phyloP scores from a whole-genome alignment of 2,329 filamentous ascomycete genomes.

The Ustulina deusta region DNA sequence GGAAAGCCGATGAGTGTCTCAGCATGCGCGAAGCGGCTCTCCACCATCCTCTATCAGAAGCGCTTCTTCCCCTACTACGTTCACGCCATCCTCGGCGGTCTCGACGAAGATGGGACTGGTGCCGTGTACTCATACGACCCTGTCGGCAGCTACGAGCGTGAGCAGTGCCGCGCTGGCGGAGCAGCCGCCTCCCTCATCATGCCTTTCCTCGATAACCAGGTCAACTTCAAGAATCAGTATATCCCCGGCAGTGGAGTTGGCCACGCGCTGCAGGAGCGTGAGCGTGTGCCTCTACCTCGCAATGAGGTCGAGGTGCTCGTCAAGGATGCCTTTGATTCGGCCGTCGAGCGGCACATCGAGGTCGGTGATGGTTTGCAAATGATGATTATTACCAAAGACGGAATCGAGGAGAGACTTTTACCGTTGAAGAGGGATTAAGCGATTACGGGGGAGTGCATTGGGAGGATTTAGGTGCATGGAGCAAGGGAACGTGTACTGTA shows the following conservation, averaged over 20 bases:
- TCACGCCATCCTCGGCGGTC: constrained; percentile 89
- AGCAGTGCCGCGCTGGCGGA: constrained; percentile 94
- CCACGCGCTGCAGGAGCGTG: constrained; percentile 80
- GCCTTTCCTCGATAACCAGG: constrained; percentile 99
- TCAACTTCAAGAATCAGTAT: constrained; percentile 99
- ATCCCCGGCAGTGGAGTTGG: constrained; percentile 86
- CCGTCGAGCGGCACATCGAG: constrained; percentile 98
- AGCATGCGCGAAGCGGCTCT: constrained; percentile 93
- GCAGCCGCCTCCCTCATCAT: constrained; percentile 95
- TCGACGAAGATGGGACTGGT: constrained; percentile 94
- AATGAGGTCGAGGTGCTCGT: constrained; percentile 86
- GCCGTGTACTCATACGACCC: constrained; percentile 98
- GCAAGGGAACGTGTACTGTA: constrained; percentile 33
- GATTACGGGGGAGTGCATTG: constrained; percentile 7
- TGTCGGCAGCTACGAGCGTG: constrained; percentile 96
- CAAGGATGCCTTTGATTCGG: constrained; percentile 97
- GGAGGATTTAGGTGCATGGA: constrained; percentile 37
- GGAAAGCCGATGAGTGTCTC: constrained; percentile 95
- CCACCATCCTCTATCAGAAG: constrained; percentile 96
- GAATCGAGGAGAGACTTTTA: constrained; percentile 86
- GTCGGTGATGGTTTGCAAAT: constrained; percentile 97
- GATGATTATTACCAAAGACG: constrained; percentile 88
- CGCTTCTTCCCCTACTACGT: constrained; percentile 99
- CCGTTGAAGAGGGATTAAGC: constrained; percentile 90
- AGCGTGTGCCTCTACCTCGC: constrained; percentile 76